These are phyloP conservation scores for Raddia guianensis DNA, from an alignment of 176 grass and related monocot genomes.

Conservation along the genomic window DNA sequence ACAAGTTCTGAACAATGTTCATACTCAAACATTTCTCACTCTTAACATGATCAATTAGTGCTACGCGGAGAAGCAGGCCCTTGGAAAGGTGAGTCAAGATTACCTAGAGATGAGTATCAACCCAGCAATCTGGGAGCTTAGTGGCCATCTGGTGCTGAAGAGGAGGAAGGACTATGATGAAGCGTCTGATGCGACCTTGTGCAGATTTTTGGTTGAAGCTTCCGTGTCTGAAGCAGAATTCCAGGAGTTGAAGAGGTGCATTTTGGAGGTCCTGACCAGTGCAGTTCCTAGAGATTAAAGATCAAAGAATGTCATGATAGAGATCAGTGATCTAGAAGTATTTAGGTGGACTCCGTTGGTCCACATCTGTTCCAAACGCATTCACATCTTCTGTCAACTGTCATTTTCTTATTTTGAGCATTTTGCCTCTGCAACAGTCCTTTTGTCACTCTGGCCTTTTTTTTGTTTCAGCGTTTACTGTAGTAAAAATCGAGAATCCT, in stretches of 20 bases:
- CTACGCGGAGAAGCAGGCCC: conserved; percentile 74
- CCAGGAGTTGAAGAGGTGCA: conserved; percentile 51
- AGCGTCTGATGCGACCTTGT: conserved; percentile 52
- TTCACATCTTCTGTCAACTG: not conserved
- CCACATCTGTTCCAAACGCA: not conserved
- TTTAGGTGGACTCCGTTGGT: not conserved
- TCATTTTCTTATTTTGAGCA: not conserved
- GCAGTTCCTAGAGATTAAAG: conserved; percentile 1
- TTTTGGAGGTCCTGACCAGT: conserved; percentile 48
- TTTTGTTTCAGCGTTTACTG: no score
- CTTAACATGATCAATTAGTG: conserved; percentile 38
- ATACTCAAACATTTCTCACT: conserved; percentile 9
- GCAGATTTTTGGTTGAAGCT: conserved; percentile 65
- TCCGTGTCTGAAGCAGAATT: conserved; percentile 64
- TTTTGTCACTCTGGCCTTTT: not conserved
- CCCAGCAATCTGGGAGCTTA: conserved; percentile 84
- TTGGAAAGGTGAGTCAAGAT: conserved; percentile 62
- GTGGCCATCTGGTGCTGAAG: conserved; percentile 89
- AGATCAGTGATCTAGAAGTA: not conserved
- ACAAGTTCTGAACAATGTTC: not conserved
- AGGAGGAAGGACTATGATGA: conserved; percentile 71
- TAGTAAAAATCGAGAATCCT: no score
- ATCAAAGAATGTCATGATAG: not conserved
- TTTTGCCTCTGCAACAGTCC: not conserved
- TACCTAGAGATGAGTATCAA: conserved; percentile 76